These are phyloP conservation scores for Bryoglossum gracile DNA, from an alignment of 495 filamentous ascomycete genomes.

Conservation along the genomic window DNA sequence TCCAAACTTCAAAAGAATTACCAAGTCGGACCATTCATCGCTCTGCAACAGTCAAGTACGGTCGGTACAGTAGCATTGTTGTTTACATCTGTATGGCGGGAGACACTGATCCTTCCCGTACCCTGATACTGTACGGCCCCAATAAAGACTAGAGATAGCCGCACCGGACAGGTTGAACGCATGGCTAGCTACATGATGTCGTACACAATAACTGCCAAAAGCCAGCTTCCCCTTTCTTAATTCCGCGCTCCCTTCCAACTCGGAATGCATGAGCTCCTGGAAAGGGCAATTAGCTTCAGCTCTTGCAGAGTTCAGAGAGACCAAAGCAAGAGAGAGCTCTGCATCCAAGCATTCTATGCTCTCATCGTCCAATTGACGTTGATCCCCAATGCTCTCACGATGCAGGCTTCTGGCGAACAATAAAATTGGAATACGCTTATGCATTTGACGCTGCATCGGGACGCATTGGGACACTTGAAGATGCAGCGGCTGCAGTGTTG, in stretches of 20 bases:
- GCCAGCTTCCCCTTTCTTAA: not conserved
- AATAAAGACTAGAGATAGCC: too few species aligned
- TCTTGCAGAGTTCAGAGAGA: not conserved
- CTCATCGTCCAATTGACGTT: too few species aligned
- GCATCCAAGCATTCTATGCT: not conserved
- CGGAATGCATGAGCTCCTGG: conserved; percentile 1
- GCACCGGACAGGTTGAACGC: not conserved
- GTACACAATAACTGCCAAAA: not conserved
- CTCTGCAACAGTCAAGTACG: too few species aligned
- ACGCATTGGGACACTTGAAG: conserved; percentile 8
- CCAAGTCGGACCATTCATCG: too few species aligned
- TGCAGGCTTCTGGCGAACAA: too few species aligned
- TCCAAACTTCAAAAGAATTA: too few species aligned
- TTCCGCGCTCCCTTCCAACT: too few species aligned
- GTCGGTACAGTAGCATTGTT: too few species aligned
- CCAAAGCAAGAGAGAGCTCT: too few species aligned
- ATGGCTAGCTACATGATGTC: not conserved
- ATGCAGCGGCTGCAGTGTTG: conserved; percentile 11
- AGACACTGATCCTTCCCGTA: not conserved
- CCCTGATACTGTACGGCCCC: not conserved
- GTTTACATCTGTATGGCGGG: too few species aligned
- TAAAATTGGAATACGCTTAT: conserved; percentile 16
- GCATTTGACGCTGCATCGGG: conserved; percentile 15
- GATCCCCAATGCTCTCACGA: too few species aligned
- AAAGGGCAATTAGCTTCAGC: conserved; percentile 8